Percentiles rank a stretch among this genome's conserved stretches.
These are phyloP conservation scores for Dorcoceras hygrometricum DNA, from an alignment of 257 asterid genomes.

Conservation along the genomic window DNA sequence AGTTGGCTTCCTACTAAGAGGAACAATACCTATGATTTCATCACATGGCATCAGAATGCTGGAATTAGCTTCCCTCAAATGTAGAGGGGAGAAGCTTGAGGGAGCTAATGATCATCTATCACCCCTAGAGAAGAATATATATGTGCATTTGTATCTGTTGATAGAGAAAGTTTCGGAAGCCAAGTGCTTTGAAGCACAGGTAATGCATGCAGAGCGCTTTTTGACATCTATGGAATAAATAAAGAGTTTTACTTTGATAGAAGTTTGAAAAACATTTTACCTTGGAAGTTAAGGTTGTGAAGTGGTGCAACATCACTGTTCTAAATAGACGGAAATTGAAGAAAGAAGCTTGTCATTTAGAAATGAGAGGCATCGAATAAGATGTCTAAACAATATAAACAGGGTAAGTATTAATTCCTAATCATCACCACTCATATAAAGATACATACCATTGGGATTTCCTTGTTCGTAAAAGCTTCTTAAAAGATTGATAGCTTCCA, in stretches of 20 bases:
- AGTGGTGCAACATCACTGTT: background rate
- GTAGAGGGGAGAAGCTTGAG: background rate
- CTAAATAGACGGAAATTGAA: background rate
- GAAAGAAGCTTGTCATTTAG: slow-evolving; percentile 4
- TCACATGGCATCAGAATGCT: too few relatives aligned
- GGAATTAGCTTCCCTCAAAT: too few relatives aligned
- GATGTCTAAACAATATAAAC: slow-evolving; percentile 6
- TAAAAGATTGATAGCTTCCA: slow-evolving; percentile 68
- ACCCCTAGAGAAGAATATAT: too few relatives aligned
- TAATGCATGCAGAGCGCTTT: too few relatives aligned
- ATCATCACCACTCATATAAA: slow-evolving; percentile 17
- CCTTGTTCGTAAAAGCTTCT: slow-evolving; percentile 92
- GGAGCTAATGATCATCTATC: background rate
- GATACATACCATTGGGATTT: slow-evolving; percentile 68
- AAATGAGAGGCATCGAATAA: slow-evolving; percentile 7
- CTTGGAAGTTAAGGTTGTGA: background rate
- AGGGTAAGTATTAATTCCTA: slow-evolving; percentile 15
- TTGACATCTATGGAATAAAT: too few relatives aligned
- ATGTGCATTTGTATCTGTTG: too few relatives aligned
- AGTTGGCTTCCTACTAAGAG: too few relatives aligned
- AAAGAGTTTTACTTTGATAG: too few relatives aligned
- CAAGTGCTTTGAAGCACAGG: too few relatives aligned
- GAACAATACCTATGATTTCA: too few relatives aligned
- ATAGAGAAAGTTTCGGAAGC: too few relatives aligned
- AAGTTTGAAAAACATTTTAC: background rate